These are phyloP conservation scores for Coemansia sp. DNA, from an alignment of 192 early-diverging fungal species.

Conservation along the genomic window DNA sequence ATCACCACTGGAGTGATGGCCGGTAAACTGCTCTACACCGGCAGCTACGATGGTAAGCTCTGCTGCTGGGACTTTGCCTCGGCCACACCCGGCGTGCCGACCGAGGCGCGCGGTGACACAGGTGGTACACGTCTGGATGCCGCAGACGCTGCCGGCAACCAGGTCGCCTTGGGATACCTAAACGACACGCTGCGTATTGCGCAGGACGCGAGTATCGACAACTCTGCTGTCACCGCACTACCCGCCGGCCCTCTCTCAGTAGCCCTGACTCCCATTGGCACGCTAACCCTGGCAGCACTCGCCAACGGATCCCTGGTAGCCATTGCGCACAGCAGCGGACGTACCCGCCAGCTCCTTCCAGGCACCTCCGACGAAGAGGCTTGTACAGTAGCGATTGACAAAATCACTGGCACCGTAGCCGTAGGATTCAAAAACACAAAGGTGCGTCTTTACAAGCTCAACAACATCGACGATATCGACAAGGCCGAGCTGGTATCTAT, in stretches of 20 bases:
- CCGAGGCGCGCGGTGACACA: slow-evolving; percentile 1
- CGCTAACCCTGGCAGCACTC: slow-evolving; percentile 20
- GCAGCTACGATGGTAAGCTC: slow-evolving; percentile 92
- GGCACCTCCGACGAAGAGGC: slow-evolving; percentile 1
- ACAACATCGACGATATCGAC: neutral
- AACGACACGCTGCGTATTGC: slow-evolving; percentile 37
- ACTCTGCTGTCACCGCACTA: slow-evolving; percentile 5
- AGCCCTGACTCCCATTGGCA: slow-evolving; percentile 7
- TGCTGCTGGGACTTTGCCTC: slow-evolving; percentile 62
- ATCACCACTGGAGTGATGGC: slow-evolving; percentile 70
- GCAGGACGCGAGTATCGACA: neutral
- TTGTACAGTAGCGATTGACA: slow-evolving; percentile 8
- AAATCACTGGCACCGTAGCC: slow-evolving; percentile 16
- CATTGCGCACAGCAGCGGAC: slow-evolving; percentile 2
- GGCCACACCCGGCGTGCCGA: slow-evolving; percentile 11
- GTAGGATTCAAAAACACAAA: slow-evolving; percentile 57
- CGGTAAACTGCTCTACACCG: slow-evolving; percentile 68
- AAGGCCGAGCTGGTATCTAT: slow-evolving; percentile 4
- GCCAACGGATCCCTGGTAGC: slow-evolving; percentile 24
- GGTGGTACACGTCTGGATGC: slow-evolving; percentile 15
- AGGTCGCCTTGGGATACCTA: slow-evolving; percentile 23
- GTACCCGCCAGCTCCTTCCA: neutral
- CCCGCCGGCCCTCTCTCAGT: slow-evolving; percentile 25
- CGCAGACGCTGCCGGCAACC: neutral
- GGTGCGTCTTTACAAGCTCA: slow-evolving; percentile 61